Base-by-base conservation (phyloP, 768 basidiomycete species). In the Boletus sp. region DNA sequence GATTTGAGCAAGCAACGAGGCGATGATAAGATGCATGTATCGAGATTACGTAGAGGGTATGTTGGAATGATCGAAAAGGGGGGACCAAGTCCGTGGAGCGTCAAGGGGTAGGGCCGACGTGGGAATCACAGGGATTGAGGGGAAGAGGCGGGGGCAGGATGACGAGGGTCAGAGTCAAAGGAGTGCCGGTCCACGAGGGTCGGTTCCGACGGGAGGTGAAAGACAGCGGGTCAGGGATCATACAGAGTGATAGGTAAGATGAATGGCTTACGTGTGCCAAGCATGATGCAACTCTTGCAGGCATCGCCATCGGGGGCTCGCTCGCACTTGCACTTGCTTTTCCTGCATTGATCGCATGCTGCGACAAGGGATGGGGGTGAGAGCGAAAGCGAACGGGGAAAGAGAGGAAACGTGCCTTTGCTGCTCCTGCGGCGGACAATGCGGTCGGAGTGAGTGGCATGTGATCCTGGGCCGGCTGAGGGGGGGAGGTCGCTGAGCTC, bases 271-370 rank as follows among this genome's bases (percentile, higher is more conserved):
- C 91, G 70, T 35, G 87, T 89, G 48, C 83, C 83, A 17, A 90
- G 78, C 78, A 88, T 79, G 40, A 85, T 74, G 69, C 91, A 94
- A 64, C 83, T 89, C 67, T 86, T 86, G 75, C 91, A 94, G 18
- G 86, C 83, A 56, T 86, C 82, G 39, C 75, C 79, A 36, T 80
- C 77, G 12, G 74, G 72, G 10, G 81, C 58, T 36, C 89, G 84
- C 72, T 92, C 92, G 71, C 92, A 93, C 73, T 92, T 92, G 78
- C 92, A 93, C 67, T 92, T 92, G 66, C 85, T 89, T 72, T 93
- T 93, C 54, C 91, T 83, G 71, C 92, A 93, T 66, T 92, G 90
- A 73, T 93, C 91, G 74, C 91, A 94, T 24, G 92, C 90, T 89
- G 61, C 24, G 24, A 24, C 24, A 24, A 24, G 24, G 15, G 11